Conservation (phyloP, 75 land plant species). For the Larix kaempferi region DNA sequence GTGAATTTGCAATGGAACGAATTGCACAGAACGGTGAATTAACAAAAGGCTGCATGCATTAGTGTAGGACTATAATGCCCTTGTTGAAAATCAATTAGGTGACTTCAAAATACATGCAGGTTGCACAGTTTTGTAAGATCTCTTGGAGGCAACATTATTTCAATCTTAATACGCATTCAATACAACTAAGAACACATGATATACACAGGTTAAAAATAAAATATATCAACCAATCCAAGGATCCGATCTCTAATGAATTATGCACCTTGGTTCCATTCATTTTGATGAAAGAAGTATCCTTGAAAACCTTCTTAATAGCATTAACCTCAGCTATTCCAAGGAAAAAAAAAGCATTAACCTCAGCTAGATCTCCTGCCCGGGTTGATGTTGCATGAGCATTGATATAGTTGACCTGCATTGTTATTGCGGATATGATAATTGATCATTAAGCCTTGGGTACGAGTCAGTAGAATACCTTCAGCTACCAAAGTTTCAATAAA, state of each 20-base stretch:
- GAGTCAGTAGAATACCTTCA: not conserved
- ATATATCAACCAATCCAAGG: not conserved
- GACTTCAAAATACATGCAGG: not conserved
- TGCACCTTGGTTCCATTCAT: constrained; percentile 59
- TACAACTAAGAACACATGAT: not conserved
- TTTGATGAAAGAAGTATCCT: constrained; percentile 49
- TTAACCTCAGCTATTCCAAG: no score
- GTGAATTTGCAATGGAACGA: not conserved
- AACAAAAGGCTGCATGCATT: not conserved
- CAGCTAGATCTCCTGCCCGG: constrained; percentile 52
- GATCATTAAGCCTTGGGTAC: no score
- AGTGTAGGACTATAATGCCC: no score
- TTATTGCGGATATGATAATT: not conserved
- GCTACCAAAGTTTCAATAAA: not conserved
- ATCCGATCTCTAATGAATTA: not conserved
- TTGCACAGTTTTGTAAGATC: not conserved
- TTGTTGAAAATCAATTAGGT: not conserved
- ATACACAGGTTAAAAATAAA: not conserved
- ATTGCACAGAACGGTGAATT: not conserved
- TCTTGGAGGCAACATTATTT: not conserved
- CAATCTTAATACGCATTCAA: not conserved
- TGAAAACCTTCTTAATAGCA: constrained; percentile 54
- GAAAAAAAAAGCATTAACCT: no score
- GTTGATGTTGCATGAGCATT: constrained; percentile 63
- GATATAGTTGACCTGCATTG: constrained; percentile 46